These are phyloP conservation scores for Planoprotostelium fungivorum DNA, from an alignment of 78 protist genomes.

Conservation along the genomic window DNA sequence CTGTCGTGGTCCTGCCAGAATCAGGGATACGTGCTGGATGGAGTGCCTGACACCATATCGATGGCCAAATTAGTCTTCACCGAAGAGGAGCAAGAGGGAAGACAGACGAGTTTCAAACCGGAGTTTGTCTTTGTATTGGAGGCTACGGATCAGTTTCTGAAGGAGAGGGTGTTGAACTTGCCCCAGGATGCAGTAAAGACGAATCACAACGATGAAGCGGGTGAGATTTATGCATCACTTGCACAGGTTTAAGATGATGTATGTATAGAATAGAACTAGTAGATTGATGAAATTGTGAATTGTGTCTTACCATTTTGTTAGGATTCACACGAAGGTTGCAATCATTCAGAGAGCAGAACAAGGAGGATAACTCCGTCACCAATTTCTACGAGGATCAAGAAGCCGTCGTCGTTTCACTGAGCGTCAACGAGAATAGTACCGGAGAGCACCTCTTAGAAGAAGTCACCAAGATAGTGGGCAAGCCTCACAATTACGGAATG, in stretches of 20 bases:
- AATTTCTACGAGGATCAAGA: slow-evolving; percentile 10
- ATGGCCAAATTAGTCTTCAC: slow-evolving; percentile 19
- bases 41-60: slow-evolving; percentile 24
- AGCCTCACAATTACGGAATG: slow-evolving; percentile 53
- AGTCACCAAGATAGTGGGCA: slow-evolving; percentile 8
- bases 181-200: slow-evolving; percentile 5
- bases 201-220: slow-evolving; percentile 6
- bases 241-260: neutral
- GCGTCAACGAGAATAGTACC: neutral
- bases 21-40: slow-evolving; percentile 70
- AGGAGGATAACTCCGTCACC: slow-evolving; percentile 4
- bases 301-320: neutral
- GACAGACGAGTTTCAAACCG: neutral
- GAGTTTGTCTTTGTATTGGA: slow-evolving; percentile 20
- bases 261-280: no score
- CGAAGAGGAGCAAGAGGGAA: slow-evolving; percentile 14
- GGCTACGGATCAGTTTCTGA: slow-evolving; percentile 23
- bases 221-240: neutral
- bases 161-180: slow-evolving; percentile 7
- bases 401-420: neutral
- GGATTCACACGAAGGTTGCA: neutral
- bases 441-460: neutral
- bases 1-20: slow-evolving; percentile 29
- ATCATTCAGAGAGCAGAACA: neutral
- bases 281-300: no score